A percentile compares a stretch with the other conserved stretches of the same genome.
Conservation (phyloP, 169 alveolate species). For the Eimeria sp. region DNA sequence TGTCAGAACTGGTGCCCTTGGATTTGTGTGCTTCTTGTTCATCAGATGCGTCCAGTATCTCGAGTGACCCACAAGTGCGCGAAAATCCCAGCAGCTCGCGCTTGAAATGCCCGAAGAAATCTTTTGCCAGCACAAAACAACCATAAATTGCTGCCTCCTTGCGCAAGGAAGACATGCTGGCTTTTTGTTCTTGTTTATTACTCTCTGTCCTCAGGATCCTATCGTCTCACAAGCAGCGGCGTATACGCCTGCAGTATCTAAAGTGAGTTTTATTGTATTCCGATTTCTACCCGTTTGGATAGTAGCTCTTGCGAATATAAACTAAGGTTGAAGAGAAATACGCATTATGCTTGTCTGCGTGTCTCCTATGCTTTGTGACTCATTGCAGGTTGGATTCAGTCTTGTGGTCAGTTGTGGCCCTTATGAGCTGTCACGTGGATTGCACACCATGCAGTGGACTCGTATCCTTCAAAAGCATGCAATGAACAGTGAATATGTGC, state of each 20-base stretch:
- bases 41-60: neutral
- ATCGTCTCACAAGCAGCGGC: neutral
- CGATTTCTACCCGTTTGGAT: neutral
- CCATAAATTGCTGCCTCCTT: neutral
- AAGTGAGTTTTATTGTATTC: neutral
- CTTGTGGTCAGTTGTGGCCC: neutral
- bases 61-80: conserved; percentile 20
- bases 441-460: neutral
- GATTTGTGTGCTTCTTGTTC: neutral
- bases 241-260: neutral
- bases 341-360: neutral
- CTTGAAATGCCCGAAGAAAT: neutral
- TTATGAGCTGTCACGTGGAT: neutral
- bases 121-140: neutral
- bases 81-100: neutral
- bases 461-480: neutral
- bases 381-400: conserved; percentile 35
- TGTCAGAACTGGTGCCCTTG: neutral
- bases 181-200: neutral
- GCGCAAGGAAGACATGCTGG: neutral
- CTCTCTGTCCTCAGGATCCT: neutral
- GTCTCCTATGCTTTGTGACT: neutral
- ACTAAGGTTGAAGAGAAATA: neutral
- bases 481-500: neutral
- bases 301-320: neutral